phyloP scores from a whole-genome alignment of 352 stramenopile species.

The Globisporangium viniferum region DNA sequence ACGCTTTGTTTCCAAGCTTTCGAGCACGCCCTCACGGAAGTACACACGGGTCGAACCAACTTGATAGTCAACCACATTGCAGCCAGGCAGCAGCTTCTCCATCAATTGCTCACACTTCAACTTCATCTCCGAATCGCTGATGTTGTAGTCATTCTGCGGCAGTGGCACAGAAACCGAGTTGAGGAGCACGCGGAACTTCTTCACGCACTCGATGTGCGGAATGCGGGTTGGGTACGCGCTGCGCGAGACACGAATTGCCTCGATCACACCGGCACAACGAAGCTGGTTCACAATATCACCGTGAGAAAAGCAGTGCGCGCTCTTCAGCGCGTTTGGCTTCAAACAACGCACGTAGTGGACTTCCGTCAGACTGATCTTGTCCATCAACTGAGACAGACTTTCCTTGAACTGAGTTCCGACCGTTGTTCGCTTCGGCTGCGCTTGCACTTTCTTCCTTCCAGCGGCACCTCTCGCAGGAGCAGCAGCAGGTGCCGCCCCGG shows the following conservation, averaged over 20 bases:
- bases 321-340: slow-evolving; percentile 81
- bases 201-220: slow-evolving; percentile 71
- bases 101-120: slow-evolving; percentile 65
- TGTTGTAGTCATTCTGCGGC: slow-evolving; percentile 15
- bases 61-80: slow-evolving; percentile 84
- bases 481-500: slow-evolving; percentile 5
- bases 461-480: slow-evolving; percentile 11
- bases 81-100: slow-evolving; percentile 55
- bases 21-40: slow-evolving; percentile 82
- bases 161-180: slow-evolving; percentile 25
- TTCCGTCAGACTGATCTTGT: slow-evolving; percentile 83
- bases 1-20: slow-evolving; percentile 72
- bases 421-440: slow-evolving; percentile 62
- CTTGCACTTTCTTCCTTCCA: slow-evolving; percentile 46
- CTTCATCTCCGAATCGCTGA: slow-evolving; percentile 56
- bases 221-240: slow-evolving; percentile 82
- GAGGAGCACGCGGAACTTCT: slow-evolving; percentile 73
- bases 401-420: slow-evolving; percentile 87
- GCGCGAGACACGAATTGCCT: slow-evolving; percentile 85
- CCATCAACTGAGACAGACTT: slow-evolving; percentile 78
- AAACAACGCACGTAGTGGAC: slow-evolving; percentile 87
- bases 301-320: slow-evolving; percentile 65
- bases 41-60: slow-evolving; percentile 84
- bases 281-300: slow-evolving; percentile 79
- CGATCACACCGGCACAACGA: slow-evolving; percentile 81